Base-by-base conservation (phyloP, 345 rosid species). In the Kernera saxatilis region DNA sequence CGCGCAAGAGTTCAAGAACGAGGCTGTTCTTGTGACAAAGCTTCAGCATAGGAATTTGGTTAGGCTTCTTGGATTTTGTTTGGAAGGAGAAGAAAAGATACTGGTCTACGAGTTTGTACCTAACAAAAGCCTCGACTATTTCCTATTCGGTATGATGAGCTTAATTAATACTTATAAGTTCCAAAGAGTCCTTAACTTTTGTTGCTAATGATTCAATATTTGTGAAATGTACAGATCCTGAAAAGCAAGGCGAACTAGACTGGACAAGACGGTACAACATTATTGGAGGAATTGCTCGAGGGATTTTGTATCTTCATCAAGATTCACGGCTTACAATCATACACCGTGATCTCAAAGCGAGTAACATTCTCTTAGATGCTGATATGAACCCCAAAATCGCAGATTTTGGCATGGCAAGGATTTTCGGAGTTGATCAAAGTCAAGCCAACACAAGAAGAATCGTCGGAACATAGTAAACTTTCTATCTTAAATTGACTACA, bases 1-100 rank as follows among this genome's bases (percentile, higher is more conserved):
- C 17, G 19, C 43, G 0, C 7, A 51, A 21, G 75, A 61, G 68
- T 71, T 70, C 60, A 60, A 60, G 67, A 70, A 60, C 43, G 68
- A 70, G 41, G 75, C 60, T 18, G 41, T 60, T 71, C 75, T 71
- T 37, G 51, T 71, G n/a, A 54, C 56, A 26, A 51, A 51, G 35
- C 56, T 51, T 26, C 56, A 51, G 19, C 56, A 51, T 14, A 51
- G 56, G 56, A 51, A 51, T 26, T 35, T 51, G 2, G 56, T 51
- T 51, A 51, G 56, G 56, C 35, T 51, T 51, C 9, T 51, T 26
- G 56, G 56, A 2, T 51, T 51, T 29, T 51, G 56, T 26, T 14
- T 51, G 56, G 56, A 51, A 51, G 56, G 56, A 51, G 56, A 51
- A 51, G 56, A 51, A 14, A 51, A 51, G 39, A 53, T 53, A 53